Base-by-base conservation (phyloP, 495 filamentous ascomycete genomes). In the Podospora australis region DNA sequence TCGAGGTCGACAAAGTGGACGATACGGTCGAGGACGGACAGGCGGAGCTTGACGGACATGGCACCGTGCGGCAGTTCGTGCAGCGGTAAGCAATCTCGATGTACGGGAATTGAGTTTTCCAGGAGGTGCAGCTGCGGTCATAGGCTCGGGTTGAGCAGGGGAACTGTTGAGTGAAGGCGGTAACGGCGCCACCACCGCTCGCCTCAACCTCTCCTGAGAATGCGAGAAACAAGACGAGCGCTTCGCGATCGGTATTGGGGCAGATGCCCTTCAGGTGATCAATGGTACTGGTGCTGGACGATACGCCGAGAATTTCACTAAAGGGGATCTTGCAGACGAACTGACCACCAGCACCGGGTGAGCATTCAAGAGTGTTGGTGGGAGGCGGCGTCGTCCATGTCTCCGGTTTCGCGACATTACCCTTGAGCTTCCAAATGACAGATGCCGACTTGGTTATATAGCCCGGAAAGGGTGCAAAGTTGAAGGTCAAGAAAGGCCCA, bases 311-410 rank as follows among this genome's bases (percentile, higher is more conserved):
- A 14, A 43, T 43, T 1, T 43, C 22, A 16, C 19, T 28, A 23
- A 43, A 43, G 17, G 40, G 23, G 17, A 43, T 17, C 22, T 43
- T 43, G 40, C 40, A 43, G 4, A 43, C 21, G 17, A 43, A 43
- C 1, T 10, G 25, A 13, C 40, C 40, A n/a, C 28, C 22, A 0
- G 14, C 3, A 4, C 10, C 40, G 8, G 40, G 40, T 8, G 13
- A 16, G 23, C 40, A 43, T 0, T 43, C 13, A 23, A 13, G 11
- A 8, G 40, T 2, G 10, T 17, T 36, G 5, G 32, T 36, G n/a
- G 32, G 32, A 25, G 40, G 40, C 13, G 40, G 40, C 10, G n/a
- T 21, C 14, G 21, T 23, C n/a, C 28, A 43, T 16, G 21, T n/a
- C 13, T 23, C 22, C 13, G 40, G 40, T 13, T 43, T 17, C 11